phyloP scores from a whole-genome alignment of 2,329 filamentous ascomycete genomes.

The Sphaerulina vaccinii region DNA sequence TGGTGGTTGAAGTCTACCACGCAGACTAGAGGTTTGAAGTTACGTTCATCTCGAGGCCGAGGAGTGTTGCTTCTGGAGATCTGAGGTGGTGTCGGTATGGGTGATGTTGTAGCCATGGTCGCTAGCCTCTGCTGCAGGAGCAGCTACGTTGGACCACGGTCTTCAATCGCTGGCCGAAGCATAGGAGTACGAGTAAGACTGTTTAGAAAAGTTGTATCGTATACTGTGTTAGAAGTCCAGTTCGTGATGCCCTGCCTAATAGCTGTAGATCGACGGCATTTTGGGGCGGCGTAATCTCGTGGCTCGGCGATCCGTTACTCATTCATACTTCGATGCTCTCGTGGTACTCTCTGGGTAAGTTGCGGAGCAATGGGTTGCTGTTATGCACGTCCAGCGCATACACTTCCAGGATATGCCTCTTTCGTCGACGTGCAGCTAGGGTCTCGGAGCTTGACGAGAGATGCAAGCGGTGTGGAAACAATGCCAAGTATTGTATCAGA shows the following conservation, averaged over 20 bases:
- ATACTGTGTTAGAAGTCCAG: too few species aligned
- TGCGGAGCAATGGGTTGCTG: conserved; percentile 6
- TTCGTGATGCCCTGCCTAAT: too few species aligned
- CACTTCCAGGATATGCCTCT: conserved; percentile 1
- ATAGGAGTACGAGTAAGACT: not conserved
- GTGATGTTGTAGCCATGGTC: conserved; percentile 4
- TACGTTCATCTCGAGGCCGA: conserved; percentile 2
- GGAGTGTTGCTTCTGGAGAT: conserved; percentile 3
- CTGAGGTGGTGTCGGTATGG: conserved; percentile 6
- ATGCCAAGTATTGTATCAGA: not conserved
- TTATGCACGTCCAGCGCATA: conserved; percentile 12
- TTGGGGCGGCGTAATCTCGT: conserved; percentile 11
- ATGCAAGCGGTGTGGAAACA: not conserved
- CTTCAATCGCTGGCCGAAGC: not conserved
- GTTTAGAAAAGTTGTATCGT: too few species aligned
- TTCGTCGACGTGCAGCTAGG: conserved; percentile 2
- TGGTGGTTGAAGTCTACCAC: conserved; percentile 57
- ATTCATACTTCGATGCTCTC: not conserved
- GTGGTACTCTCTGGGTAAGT: not conserved
- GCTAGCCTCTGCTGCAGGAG: not conserved
- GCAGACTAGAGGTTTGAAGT: conserved; percentile 50
- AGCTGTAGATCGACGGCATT: conserved; percentile 1
- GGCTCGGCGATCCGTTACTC: conserved; percentile 7
- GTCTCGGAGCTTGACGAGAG: not conserved
- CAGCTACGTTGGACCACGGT: not conserved